phyloP scores from a whole-genome alignment of 805 yeast genomes.

The Kuraishia capsulata region DNA sequence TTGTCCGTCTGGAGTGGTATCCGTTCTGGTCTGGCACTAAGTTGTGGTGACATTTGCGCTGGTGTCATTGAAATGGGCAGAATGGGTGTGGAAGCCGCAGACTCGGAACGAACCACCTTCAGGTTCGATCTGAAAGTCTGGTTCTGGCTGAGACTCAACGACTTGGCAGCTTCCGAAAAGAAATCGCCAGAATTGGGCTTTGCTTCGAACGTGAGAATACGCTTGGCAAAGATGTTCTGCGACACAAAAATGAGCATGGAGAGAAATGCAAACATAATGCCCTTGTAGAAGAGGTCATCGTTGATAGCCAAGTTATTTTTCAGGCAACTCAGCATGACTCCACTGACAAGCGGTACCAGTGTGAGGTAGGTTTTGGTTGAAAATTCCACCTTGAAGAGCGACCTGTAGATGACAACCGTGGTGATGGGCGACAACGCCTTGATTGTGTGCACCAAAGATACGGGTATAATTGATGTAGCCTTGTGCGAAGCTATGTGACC shows the following conservation, averaged over 20 bases:
- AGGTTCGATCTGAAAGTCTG: conserved; percentile 12
- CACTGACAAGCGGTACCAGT: conserved; percentile 66
- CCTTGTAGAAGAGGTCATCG: conserved; percentile 23
- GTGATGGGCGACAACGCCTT: conserved; percentile 87
- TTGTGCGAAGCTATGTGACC: conserved; percentile 90
- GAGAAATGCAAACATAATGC: conserved; percentile 40
- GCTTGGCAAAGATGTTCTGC: conserved; percentile 77
- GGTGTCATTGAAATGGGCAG: conserved; percentile 22
- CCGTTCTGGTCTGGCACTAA: conserved; percentile 7
- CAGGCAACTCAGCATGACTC: conserved; percentile 78
- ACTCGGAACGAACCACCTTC: conserved; percentile 19
- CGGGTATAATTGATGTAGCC: conserved; percentile 88
- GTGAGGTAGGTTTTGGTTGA: conserved; percentile 64
- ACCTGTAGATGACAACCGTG: conserved; percentile 72
- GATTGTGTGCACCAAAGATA: conserved; percentile 90
- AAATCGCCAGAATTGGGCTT: conserved; percentile 3
- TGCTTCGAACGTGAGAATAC: conserved; percentile 46
- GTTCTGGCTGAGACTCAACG: conserved; percentile 8
- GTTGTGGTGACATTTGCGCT: conserved; percentile 14
- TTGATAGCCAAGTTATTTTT: conserved; percentile 21
- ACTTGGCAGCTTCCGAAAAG: background rate
- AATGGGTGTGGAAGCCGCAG: conserved; percentile 24
- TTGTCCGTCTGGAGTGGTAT: conserved; percentile 1
- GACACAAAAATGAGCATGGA: conserved; percentile 65
- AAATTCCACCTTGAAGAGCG: conserved; percentile 51